Evolutionary conservation across 345 rosid genomes (phyloP).

Genomic region (Eucalyptus shirleyi): DNA sequence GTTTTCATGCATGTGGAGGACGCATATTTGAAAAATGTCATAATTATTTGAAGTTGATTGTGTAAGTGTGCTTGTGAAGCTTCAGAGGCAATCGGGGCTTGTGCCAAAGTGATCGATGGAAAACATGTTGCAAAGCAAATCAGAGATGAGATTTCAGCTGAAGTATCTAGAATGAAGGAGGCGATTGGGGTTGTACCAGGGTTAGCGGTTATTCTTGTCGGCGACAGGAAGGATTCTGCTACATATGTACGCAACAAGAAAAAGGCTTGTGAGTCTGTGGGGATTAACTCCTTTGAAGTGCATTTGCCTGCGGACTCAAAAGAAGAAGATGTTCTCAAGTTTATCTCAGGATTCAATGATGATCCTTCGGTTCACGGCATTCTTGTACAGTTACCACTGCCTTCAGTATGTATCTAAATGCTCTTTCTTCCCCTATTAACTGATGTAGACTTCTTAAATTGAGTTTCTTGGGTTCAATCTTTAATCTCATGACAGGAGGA

Average conservation of each 20-base stretch:
- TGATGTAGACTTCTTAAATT: not conserved
- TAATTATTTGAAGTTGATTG: not conserved
- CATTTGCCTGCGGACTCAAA: constrained; percentile 41
- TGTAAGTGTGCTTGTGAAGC: not conserved
- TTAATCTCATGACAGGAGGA: not conserved
- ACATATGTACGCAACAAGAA: constrained; percentile 83
- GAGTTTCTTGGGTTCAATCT: not conserved
- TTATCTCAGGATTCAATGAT: constrained; percentile 42
- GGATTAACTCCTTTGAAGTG: constrained; percentile 66
- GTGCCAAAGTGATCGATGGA: constrained; percentile 68
- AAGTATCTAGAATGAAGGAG: constrained; percentile 72
- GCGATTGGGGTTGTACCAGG: constrained; percentile 67
- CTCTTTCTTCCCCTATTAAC: not conserved
- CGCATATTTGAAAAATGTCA: not conserved
- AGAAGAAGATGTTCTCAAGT: constrained; percentile 55
- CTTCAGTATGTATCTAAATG: constrained; percentile 38
- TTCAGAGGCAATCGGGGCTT: constrained; percentile 11
- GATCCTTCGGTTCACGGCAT: constrained; percentile 82
- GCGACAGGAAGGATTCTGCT: constrained; percentile 74
- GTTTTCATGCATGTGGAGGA: not conserved
- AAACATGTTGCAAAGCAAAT: constrained; percentile 57
- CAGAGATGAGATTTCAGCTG: constrained; percentile 50
- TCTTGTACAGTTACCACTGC: constrained; percentile 84
- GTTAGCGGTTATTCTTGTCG: constrained; percentile 74
- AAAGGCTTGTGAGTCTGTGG: constrained; percentile 74